A percentile compares a stretch with the other conserved stretches of the same genome.
Evolutionary conservation across 805 yeast genomes (phyloP).

Genomic region (Wickerhamomyces hampshirensis): DNA sequence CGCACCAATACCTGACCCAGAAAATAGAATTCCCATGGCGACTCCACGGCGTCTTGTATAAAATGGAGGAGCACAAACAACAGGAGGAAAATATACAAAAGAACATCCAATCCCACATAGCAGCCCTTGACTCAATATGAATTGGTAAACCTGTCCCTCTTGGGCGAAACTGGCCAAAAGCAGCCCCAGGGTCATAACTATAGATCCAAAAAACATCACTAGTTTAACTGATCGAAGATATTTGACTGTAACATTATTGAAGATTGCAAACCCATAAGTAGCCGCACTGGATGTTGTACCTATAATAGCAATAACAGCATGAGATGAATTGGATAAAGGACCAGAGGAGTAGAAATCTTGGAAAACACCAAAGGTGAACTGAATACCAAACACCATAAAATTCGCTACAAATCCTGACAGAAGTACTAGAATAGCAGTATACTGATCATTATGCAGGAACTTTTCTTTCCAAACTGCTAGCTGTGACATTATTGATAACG

Average conservation of each 20-base stretch:
- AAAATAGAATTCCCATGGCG: slow-evolving; percentile 32
- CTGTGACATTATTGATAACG: too few species aligned
- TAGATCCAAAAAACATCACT: slow-evolving; percentile 27
- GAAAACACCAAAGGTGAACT: slow-evolving; percentile 34
- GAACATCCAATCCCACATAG: slow-evolving; percentile 32
- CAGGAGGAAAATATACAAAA: slow-evolving; percentile 30
- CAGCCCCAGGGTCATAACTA: slow-evolving; percentile 27
- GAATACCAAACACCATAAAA: slow-evolving; percentile 33
- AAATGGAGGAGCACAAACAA: slow-evolving; percentile 30
- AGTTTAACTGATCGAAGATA: slow-evolving; percentile 17
- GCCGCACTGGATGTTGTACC: slow-evolving; percentile 31
- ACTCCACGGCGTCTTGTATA: slow-evolving; percentile 29
- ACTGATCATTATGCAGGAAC: too few species aligned
- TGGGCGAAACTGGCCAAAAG: slow-evolving; percentile 25
- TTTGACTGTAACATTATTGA: slow-evolving; percentile 21
- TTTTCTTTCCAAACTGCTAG: too few species aligned
- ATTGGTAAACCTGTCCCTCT: slow-evolving; percentile 20
- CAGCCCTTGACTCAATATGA: slow-evolving; percentile 30
- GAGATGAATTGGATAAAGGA: slow-evolving; percentile 23
- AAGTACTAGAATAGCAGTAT: slow-evolving; percentile 8
- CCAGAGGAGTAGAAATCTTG: slow-evolving; percentile 33
- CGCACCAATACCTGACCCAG: slow-evolving; percentile 35
- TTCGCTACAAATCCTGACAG: slow-evolving; percentile 23
- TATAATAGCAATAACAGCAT: slow-evolving; percentile 29
- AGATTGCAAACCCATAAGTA: slow-evolving; percentile 28